Evolutionary conservation across 805 yeast genomes (phyloP).

Genomic region (Lipomyces sp.): DNA sequence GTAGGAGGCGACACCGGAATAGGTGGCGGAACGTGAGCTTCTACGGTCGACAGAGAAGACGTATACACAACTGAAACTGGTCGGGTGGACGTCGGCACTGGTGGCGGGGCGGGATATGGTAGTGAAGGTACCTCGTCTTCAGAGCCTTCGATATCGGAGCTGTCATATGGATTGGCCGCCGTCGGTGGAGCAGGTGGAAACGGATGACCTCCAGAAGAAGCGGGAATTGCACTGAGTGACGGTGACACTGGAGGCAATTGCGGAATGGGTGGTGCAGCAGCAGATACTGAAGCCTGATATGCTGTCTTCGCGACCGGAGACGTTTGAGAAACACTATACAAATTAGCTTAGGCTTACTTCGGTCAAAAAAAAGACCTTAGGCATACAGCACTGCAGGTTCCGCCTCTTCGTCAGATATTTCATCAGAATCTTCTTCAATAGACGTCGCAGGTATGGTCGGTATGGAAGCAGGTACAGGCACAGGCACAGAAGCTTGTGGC

Average conservation of each 20-base stretch:
- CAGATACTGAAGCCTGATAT: background rate
- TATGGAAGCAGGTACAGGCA: background rate
- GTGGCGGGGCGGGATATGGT: constrained; percentile 2
- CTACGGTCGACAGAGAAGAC: no score
- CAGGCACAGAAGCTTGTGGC: background rate
- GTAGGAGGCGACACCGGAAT: constrained; percentile 4
- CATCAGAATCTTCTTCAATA: background rate
- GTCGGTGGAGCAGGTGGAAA: constrained; percentile 11
- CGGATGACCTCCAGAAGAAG: no score
- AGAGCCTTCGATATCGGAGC: constrained; percentile 3
- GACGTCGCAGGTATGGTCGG: background rate
- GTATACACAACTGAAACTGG: no score
- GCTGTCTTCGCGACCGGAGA: background rate
- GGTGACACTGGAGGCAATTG: constrained; percentile 20
- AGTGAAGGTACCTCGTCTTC: constrained; percentile 5
- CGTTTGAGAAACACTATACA: background rate
- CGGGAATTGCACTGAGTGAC: constrained; percentile 12
- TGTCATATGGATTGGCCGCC: no score
- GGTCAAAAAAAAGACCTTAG: no score
- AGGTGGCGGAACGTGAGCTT: background rate
- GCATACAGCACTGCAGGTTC: background rate
- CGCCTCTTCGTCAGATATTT: background rate
- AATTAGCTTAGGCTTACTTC: background rate
- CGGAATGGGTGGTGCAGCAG: constrained; percentile 25
- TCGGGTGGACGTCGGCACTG: background rate